phyloP scores from a whole-genome alignment of 768 basidiomycete genomes.

The Paxillus ammoniavirescens region DNA sequence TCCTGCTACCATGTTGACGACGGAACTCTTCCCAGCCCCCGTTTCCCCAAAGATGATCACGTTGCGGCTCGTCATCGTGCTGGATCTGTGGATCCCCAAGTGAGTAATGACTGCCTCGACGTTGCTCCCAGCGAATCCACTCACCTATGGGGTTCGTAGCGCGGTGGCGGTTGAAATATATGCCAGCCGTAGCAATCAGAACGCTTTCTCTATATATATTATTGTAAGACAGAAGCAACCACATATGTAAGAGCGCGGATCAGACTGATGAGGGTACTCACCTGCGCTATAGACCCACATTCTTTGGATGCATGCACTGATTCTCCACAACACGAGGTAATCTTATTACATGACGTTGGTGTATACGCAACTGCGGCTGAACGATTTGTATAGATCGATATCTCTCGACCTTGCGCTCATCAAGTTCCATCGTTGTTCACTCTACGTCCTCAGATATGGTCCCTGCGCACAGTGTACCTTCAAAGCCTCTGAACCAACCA shows the following conservation, averaged over 20 bases:
- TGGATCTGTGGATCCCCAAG: background rate
- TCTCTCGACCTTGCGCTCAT: too few relatives aligned
- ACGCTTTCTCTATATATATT: background rate
- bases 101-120: background rate
- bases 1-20: conserved; percentile 28
- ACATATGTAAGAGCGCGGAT: background rate
- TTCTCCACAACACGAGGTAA: too few relatives aligned
- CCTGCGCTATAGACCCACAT: too few relatives aligned
- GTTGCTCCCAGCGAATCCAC: background rate
- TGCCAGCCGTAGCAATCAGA: background rate
- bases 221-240: background rate
- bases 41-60: conserved; percentile 35
- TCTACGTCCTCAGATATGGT: too few relatives aligned
- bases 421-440: too few relatives aligned
- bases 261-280: background rate
- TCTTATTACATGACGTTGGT: background rate
- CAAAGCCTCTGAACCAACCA: too few relatives aligned
- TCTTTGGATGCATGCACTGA: too few relatives aligned
- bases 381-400: too few relatives aligned
- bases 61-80: conserved; percentile 1
- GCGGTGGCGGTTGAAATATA: background rate
- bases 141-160: background rate
- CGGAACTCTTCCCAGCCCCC: conserved; percentile 26
- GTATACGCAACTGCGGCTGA: too few relatives aligned
- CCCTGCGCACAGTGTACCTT: too few relatives aligned